phyloP scores from a whole-genome alignment of 768 basidiomycete genomes.

The Boletus insuetus region DNA sequence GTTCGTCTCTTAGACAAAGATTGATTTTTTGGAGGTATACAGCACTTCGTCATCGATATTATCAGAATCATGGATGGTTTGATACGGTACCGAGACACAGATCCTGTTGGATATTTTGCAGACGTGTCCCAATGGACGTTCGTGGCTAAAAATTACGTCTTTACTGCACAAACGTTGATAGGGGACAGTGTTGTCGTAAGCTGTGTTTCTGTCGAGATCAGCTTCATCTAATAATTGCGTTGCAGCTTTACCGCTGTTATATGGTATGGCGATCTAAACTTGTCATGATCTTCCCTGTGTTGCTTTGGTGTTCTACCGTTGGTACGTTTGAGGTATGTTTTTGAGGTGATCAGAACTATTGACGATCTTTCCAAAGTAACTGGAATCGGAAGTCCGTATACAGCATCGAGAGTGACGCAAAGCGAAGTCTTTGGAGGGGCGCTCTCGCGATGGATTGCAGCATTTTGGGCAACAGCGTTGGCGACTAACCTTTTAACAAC shows the following conservation, averaged over 20 bases:
- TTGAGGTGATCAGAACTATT: too few relatives aligned
- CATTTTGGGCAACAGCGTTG: background rate
- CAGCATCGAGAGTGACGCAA: background rate
- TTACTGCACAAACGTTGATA: conserved; percentile 17
- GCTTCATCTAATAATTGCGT: background rate
- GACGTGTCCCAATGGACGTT: conserved; percentile 19
- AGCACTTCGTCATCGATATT: background rate
- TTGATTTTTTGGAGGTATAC: background rate
- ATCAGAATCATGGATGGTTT: background rate
- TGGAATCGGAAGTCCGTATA: background rate
- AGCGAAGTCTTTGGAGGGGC: background rate
- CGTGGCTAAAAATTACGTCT: conserved; percentile 16
- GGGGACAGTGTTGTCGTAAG: conserved; percentile 26
- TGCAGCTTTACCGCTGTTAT: conserved; percentile 1
- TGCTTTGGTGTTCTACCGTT: background rate
- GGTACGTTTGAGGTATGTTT: background rate
- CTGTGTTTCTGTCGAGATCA: background rate
- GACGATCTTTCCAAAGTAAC: background rate
- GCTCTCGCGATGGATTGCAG: background rate
- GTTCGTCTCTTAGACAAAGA: background rate
- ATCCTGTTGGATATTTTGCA: background rate
- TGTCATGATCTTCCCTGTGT: background rate
- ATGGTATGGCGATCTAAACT: background rate
- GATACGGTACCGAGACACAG: background rate
- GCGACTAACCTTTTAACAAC: background rate